Evolutionary conservation across 2,329 filamentous ascomycete genomes (phyloP), one percentile per base, ranked within the genome.

Genomic region (Escovopsis sp.): DNA sequence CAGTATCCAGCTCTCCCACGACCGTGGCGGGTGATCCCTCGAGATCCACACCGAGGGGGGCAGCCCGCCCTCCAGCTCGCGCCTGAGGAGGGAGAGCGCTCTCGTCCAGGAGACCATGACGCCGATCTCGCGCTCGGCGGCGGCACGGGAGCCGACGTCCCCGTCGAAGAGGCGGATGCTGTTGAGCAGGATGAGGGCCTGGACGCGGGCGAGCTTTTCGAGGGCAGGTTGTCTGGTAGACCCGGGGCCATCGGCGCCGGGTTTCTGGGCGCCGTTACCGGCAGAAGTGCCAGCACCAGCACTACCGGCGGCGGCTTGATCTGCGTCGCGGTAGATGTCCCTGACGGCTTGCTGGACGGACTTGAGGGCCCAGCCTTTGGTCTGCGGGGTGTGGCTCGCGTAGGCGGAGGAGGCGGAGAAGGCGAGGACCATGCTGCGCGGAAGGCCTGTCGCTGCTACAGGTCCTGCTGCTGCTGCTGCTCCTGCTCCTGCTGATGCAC

Each of bases 1-100:
- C 12, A 66, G 51, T 9, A 65, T 38, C 62, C 62, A 66, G 12
- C 47, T 45, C 55, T 65, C 61, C 62, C 62, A 66, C 18, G 47
- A 57, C 35, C 54, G 47, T 1, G 62, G 61, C 16, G 56, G 53
- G 18, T 45, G 47, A 3, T 56, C 52, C 23, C 52, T 48, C 25
- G 50, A 38, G 32, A 38, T 42, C 4, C 39, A 34, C 15, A 41
- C 35, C 15, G 36, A 32, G 23, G 44, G 19, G 3, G 49, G 43
- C 31, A 53, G 36, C 30, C 41, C 40, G 35, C 45, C 31, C 31
- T 57, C 53, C 26, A 65, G 41, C 35, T 62, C 55, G 11, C 52
- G 46, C 32, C 47, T 51, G 15, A 58, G 18, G 17, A 43, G 43
- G 10, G 43, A 43, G 11, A 66, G 49, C 2, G 57, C 56, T 19